Evolutionary conservation across 129 eudicot species (phyloP).

Genomic region (Centaurea solstitialis): DNA sequence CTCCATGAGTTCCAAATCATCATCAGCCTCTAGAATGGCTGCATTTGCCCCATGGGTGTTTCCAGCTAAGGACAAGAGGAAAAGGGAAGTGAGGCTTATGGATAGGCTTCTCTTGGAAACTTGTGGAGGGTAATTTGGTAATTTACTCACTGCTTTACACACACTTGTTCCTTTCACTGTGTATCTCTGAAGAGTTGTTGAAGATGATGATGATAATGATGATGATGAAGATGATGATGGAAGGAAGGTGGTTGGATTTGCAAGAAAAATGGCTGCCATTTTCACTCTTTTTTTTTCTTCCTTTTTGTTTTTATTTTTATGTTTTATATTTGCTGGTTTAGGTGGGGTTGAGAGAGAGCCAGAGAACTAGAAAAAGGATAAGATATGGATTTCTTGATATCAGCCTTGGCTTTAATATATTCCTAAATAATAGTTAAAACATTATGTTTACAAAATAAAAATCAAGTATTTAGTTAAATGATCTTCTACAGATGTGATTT

Average conservation of each 20-base stretch:
- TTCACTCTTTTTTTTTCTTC: constrained; percentile 8
- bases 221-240: constrained; percentile 43
- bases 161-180: constrained; percentile 32
- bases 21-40: constrained; percentile 89
- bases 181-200: constrained; percentile 46
- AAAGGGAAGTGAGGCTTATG: constrained; percentile 53
- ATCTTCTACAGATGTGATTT: too few species aligned
- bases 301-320: constrained; percentile 20
- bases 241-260: constrained; percentile 57
- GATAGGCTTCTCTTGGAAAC: constrained; percentile 70
- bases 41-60: constrained; percentile 52
- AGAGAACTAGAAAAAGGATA: constrained; percentile 50
- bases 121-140: constrained; percentile 29
- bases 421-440: background rate
- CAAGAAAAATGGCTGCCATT: constrained; percentile 72
- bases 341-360: constrained; percentile 59
- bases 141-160: constrained; percentile 48
- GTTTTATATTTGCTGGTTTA: constrained; percentile 16
- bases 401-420: constrained; percentile 14
- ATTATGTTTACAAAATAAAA: background rate
- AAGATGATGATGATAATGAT: constrained; percentile 44
- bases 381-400: constrained; percentile 47
- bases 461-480: background rate
- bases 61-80: constrained; percentile 48
- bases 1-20: constrained; percentile 86